Evolutionary conservation across 805 yeast species (phyloP), one percentile per base, ranked within the genome.

Genomic region (Saccharomycopsis microspora): DNA sequence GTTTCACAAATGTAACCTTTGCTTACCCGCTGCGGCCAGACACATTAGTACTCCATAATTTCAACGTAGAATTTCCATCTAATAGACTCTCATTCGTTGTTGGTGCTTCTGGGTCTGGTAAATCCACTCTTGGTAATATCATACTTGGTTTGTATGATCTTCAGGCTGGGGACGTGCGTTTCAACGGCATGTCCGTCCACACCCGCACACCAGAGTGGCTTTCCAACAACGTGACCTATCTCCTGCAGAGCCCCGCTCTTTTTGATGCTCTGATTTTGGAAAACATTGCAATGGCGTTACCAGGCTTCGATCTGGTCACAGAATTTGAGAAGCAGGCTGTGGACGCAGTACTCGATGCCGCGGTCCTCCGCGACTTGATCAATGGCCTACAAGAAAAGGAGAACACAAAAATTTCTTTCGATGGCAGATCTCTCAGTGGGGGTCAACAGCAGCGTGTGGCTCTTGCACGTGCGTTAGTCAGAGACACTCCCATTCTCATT

Each of bases 71-170:
- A 1, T 65, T 88, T 35, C 61, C 67, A 1, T 61, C 74, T 0
- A 70, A 74, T 1, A 54, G 64, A 33, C 58, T 75, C 5, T 76
- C 81, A 1, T 90, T 76, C 56, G 63, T 93, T 3, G 75, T 93
- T 39, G 99, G 99, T 1, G 70, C 72, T 51, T 88, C 97, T 0
- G 99, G 99, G 0, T 80, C 89, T 0, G 98, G 98, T 0, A 93
- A 93, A 61, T 90, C 97, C 0, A 83, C 97, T 0, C 52, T 93
- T 2, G 74, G 82, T 0, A 73, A 72, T 36, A 60, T 93, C 2
- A 56, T 93, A 1, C 60, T 83, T 47, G 74, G 74, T 31, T 71
- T 85, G 29, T 87, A 89, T 56, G 52, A 60, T 0, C 64, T 69
- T 0, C 54, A 62, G 4, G 48, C 60, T 0, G 98, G 98, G 0